Conservation (phyloP, 2,329 filamentous ascomycete species). For the Penicillium concentricum region DNA sequence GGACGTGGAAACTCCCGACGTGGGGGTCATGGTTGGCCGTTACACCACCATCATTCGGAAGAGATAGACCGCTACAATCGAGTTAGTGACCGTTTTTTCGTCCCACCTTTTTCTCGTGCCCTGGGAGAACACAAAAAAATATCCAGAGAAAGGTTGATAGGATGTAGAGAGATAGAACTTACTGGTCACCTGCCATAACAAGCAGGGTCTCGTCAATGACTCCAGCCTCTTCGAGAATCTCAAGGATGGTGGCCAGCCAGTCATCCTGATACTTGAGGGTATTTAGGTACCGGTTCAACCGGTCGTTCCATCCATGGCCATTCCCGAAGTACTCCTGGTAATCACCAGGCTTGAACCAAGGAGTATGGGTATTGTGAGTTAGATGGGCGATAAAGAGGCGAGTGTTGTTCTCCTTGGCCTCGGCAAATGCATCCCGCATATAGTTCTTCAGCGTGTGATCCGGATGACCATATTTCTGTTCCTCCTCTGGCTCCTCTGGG, state of each 20-base stretch:
- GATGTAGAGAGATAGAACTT: background rate
- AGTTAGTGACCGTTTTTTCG: background rate
- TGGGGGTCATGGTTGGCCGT: slow-evolving; percentile 30
- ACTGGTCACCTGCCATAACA: slow-evolving; percentile 32
- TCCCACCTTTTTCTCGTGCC: background rate
- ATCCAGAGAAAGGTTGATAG: too few species aligned
- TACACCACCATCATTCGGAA: slow-evolving; percentile 28
- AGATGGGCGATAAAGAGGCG: slow-evolving; percentile 32
- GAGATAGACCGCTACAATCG: slow-evolving; percentile 20
- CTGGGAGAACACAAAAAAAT: background rate
- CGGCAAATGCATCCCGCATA: slow-evolving; percentile 26
- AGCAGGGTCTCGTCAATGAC: slow-evolving; percentile 32
- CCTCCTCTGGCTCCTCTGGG: slow-evolving; percentile 18
- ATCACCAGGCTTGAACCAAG: slow-evolving; percentile 24
- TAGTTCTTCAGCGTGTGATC: slow-evolving; percentile 26
- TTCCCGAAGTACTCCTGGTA: slow-evolving; percentile 23
- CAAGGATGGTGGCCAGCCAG: slow-evolving; percentile 29
- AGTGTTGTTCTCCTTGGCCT: slow-evolving; percentile 25
- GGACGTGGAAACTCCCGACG: slow-evolving; percentile 27
- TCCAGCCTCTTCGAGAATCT: slow-evolving; percentile 27
- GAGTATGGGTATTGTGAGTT: slow-evolving; percentile 30
- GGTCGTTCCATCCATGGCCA: slow-evolving; percentile 12
- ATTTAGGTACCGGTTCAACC: slow-evolving; percentile 31
- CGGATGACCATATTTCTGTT: slow-evolving; percentile 25
- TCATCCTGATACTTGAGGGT: slow-evolving; percentile 26